phyloP scores from a whole-genome alignment of 352 stramenopile genomes.

The Globisporangium emineosum region DNA sequence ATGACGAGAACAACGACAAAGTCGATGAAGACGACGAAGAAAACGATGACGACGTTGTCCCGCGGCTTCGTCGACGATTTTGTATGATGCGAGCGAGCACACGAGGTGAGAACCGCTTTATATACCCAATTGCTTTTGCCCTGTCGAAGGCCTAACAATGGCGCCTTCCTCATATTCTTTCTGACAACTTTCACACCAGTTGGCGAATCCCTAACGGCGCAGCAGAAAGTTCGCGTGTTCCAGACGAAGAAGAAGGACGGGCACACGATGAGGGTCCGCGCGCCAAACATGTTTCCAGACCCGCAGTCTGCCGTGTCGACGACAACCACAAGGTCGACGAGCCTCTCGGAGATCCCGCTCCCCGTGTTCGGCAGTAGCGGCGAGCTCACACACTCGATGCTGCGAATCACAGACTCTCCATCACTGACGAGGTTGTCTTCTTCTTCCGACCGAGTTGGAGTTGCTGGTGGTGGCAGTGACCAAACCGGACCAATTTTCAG shows the following conservation, averaged over 20 bases:
- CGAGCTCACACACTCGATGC: slow-evolving; percentile 18
- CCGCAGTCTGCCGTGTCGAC: background rate
- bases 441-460: background rate
- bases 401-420: slow-evolving; percentile 6
- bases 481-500: slow-evolving; percentile 19
- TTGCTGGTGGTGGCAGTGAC: background rate
- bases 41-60: slow-evolving; percentile 7
- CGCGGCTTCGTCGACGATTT: slow-evolving; percentile 19
- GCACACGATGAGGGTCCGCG: background rate
- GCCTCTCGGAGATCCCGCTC: background rate
- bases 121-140: background rate
- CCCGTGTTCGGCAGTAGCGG: slow-evolving; percentile 5
- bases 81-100: slow-evolving; percentile 33
- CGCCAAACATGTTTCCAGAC: slow-evolving; percentile 19
- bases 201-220: background rate
- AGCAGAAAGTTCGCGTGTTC: slow-evolving; percentile 8
- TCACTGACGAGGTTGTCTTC: background rate
- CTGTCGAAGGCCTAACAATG: too few species aligned
- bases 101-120: slow-evolving; percentile 19
- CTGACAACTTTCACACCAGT: background rate
- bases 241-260: background rate
- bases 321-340: background rate
- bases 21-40: background rate
- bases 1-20: background rate
- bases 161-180: background rate